These are phyloP conservation scores for Ascochyta lentis DNA, from an alignment of 2,329 filamentous ascomycete genomes.

Conservation along the genomic window DNA sequence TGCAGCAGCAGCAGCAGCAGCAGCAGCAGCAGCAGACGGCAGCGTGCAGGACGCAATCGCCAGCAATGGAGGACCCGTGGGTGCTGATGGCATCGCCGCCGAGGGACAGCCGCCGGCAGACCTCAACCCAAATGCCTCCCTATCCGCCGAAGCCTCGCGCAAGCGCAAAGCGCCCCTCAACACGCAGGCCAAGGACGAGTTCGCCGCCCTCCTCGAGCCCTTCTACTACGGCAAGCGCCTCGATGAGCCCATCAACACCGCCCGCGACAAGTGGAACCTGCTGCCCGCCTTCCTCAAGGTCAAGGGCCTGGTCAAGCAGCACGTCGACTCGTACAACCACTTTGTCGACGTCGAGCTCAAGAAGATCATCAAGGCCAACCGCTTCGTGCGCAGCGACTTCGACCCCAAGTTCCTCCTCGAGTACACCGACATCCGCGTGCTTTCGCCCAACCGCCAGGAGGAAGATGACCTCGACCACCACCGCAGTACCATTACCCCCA, in stretches of 20 bases:
- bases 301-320: conserved; percentile 95
- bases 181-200: conserved; percentile 54
- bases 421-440: conserved; percentile 87
- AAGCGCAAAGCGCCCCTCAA: conserved; percentile 37
- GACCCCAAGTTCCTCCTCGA: conserved; percentile 93
- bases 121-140: conserved; percentile 27
- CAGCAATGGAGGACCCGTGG: conserved; percentile 7
- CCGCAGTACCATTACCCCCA: conserved; percentile 74
- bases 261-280: conserved; percentile 93
- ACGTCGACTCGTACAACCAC: conserved; percentile 98
- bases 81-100: not conserved
- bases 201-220: conserved; percentile 70
- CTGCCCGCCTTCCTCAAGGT: conserved; percentile 97
- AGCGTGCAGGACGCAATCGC: conserved; percentile 17
- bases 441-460: conserved; percentile 79
- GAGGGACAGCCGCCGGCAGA: conserved; percentile 20
- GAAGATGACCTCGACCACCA: conserved; percentile 65
- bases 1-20: conserved; percentile 23
- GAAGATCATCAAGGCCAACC: conserved; percentile 92
- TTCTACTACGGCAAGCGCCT: conserved; percentile 73
- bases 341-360: conserved; percentile 97
- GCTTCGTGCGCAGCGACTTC: conserved; percentile 86
- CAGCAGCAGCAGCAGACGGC: conserved; percentile 22
- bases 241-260: conserved; percentile 73
- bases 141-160: conserved; percentile 33